A percentile compares a stretch with the other conserved stretches of the same genome.
Conservation (phyloP, 257 asterid species). For the Primulina tabacum region DNA sequence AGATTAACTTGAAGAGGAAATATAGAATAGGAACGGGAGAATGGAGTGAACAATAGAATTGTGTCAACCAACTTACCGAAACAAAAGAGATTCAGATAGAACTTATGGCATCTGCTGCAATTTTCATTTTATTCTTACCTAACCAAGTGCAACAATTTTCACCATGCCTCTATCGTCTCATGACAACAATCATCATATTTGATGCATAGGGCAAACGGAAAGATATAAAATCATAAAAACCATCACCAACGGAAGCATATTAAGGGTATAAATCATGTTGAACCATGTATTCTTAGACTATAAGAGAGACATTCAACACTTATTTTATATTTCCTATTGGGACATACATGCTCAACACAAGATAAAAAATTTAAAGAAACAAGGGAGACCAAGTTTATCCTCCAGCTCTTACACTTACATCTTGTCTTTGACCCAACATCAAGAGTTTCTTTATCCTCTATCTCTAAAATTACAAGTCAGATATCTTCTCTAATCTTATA, state of each 20-base stretch:
- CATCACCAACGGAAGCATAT: neutral
- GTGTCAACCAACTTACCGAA: neutral
- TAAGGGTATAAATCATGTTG: neutral
- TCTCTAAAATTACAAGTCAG: neutral
- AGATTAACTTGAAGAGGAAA: neutral
- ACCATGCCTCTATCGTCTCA: neutral
- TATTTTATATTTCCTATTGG: neutral
- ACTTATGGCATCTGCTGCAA: neutral
- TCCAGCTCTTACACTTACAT: too few relatives aligned
- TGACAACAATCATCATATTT: too few relatives aligned
- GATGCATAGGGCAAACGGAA: too few relatives aligned
- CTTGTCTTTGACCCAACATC: neutral
- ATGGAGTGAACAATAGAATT: too few relatives aligned
- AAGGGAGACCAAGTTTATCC: slow-evolving; percentile 11
- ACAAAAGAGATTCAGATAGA: neutral
- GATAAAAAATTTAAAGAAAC: neutral
- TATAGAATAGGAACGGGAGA: neutral
- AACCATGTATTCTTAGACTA: neutral
- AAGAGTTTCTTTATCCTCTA: neutral
- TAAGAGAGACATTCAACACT: neutral
- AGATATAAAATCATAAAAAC: too few relatives aligned
- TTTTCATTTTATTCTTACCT: neutral
- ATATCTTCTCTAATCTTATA: neutral
- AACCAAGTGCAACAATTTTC: neutral
- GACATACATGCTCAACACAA: neutral